Base-by-base conservation (phyloP, 805 yeast genomes). In the Candida namnaoensis region DNA sequence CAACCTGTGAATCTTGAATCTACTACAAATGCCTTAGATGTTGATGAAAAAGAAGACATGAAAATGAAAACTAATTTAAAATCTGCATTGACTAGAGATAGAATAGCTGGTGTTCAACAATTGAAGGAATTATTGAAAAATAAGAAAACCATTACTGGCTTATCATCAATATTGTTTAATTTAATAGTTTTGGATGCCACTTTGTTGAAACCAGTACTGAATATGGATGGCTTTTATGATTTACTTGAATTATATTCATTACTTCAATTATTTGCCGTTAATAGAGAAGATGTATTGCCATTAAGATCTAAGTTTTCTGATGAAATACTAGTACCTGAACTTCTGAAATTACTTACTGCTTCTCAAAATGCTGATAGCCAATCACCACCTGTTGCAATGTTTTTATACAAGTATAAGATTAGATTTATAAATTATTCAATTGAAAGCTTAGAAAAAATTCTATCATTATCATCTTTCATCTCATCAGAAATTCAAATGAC, bases 241-340 rank as follows among this genome's bases (percentile, higher is more conserved):
- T 38, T 55, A 8, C 33, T 64, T 10, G 64, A 64, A 2, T 32
- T 57, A 5, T 41, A 44, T 3, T 44, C 53, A 24, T 41, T 57
- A 1, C 42, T 67, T 32, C 65, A 64, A 43, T 45, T 58, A 7
- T 53, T 56, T 26, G 58, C 69, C 0, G 53, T 64, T 2, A 61
- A 53, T 43, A 55, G 58, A 40, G 43, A 44, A 25, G 33, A 54
- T 13, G 11, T 30, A 6, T 30, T 30, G 13, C 11, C 11, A 11
- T 30, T 30, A 13, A 30, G 11, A 12, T 7, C 7, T 6, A 11
- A 9, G 13, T 30, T 8, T 12, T 30, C 33, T 12, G n/a, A 30
- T 11, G n/a, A 30, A 8, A 4, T 11, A 11, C 7, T 30, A 30
- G 5, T 6, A 12, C 13, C 33, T 11, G 33, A 30, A 13, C 11